Conservation (phyloP, 345 rosid species). For the Sonneratia alba region DNA sequence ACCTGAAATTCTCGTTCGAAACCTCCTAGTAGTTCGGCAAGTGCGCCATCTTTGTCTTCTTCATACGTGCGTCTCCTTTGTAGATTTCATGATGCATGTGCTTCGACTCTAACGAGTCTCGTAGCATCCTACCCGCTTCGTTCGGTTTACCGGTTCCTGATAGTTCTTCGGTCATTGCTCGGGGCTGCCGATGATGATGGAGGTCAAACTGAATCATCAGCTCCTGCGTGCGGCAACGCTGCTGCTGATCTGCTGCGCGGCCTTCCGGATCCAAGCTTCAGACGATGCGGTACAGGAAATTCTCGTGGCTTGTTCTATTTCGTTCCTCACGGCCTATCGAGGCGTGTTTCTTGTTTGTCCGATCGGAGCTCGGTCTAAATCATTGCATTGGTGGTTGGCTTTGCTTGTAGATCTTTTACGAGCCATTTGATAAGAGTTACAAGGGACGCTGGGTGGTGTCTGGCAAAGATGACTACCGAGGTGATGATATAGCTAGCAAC, state of each 20-base stretch:
- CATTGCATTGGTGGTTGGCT: neutral
- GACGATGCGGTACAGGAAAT: neutral
- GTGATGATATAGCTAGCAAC: conserved; percentile 1
- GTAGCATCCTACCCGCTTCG: neutral
- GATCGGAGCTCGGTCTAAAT: neutral
- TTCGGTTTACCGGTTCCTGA: neutral
- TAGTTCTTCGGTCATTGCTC: neutral
- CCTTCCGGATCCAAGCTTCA: conserved; percentile 13
- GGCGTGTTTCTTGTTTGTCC: neutral
- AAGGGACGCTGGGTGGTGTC: conserved; percentile 19
- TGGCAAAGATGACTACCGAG: conserved; percentile 14
- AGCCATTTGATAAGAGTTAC: conserved; percentile 13
- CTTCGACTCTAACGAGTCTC: neutral
- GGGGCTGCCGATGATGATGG: neutral
- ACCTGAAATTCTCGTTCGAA: neutral
- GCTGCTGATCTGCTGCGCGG: conserved; percentile 6
- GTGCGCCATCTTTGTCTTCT: conserved; percentile 1
- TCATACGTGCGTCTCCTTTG: neutral
- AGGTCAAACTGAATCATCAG: conserved; percentile 7
- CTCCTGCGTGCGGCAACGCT: conserved; percentile 1
- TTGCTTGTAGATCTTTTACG: conserved; percentile 15
- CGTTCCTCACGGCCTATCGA: neutral
- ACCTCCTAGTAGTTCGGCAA: neutral
- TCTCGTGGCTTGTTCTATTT: neutral
- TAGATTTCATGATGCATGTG: neutral